Evolutionary conservation across 805 yeast genomes (phyloP).

Genomic region (Monosporozyma siamensis): DNA sequence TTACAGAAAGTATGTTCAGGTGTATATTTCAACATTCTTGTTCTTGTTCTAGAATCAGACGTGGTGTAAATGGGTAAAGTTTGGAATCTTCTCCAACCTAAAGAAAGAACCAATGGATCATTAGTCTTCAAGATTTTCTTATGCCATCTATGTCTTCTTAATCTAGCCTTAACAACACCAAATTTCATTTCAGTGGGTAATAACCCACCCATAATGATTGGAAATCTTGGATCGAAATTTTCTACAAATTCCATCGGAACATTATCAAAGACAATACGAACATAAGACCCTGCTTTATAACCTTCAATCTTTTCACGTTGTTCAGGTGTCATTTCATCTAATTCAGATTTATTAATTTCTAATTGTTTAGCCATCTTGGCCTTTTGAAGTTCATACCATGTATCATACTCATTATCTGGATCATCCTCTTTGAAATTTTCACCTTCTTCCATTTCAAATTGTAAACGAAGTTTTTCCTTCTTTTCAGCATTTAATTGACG

Average conservation of each 20-base stretch:
- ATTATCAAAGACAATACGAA: conserved; percentile 70
- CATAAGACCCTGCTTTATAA: conserved; percentile 86
- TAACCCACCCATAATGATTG: conserved; percentile 84
- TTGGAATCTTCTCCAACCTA: conserved; percentile 99
- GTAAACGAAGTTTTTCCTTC: conserved; percentile 80
- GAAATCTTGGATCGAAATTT: conserved; percentile 75
- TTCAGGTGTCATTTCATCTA: conserved; percentile 62
- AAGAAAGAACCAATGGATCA: conserved; percentile 86
- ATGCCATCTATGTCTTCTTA: conserved; percentile 98
- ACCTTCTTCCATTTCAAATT: conserved; percentile 65
- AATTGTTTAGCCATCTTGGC: conserved; percentile 94
- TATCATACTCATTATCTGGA: conserved; percentile 77
- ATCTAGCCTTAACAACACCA: conserved; percentile 85
- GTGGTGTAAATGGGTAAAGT: conserved; percentile 94
- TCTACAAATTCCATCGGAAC: conserved; percentile 87
- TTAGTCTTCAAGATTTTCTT: conserved; percentile 89
- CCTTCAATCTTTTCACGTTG: conserved; percentile 83
- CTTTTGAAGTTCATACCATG: conserved; percentile 96
- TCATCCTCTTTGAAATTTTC: conserved; percentile 70
- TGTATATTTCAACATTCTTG: conserved; percentile 94
- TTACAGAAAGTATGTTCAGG: conserved; percentile 97
- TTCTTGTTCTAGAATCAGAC: conserved; percentile 93
- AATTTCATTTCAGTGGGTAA: conserved; percentile 85
- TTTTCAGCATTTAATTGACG: conserved; percentile 77
- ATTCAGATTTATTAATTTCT: conserved; percentile 81